Percentiles rank a stretch among this genome's conserved stretches.
Evolutionary conservation across 495 filamentous ascomycete genomes (phyloP).

Genomic region (Xylaria scruposa): DNA sequence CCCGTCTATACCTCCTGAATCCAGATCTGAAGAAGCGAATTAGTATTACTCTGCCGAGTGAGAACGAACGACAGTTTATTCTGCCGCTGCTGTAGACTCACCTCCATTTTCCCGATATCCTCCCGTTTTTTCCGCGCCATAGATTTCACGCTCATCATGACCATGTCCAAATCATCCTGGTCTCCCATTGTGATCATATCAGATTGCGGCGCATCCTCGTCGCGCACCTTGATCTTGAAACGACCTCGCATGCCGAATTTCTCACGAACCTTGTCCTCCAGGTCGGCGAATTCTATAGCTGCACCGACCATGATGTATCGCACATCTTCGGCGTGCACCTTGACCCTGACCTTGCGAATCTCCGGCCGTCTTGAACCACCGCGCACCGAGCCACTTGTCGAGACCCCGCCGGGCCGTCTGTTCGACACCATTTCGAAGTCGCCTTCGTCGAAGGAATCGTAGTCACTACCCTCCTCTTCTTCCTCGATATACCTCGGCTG

Average conservation of each 20-base stretch:
- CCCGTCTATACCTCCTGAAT: constrained; percentile 62
- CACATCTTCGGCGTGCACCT: constrained; percentile 91
- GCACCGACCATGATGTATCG: constrained; percentile 88
- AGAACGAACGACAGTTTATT: background rate
- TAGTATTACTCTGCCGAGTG: constrained; percentile 9
- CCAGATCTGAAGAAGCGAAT: constrained; percentile 61
- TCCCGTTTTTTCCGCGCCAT: constrained; percentile 73
- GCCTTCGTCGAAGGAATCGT: constrained; percentile 70
- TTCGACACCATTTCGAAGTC: constrained; percentile 83
- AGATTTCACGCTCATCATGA: constrained; percentile 69
- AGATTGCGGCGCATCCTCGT: constrained; percentile 72
- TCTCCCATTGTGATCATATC: constrained; percentile 98
- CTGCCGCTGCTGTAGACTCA: constrained; percentile 53
- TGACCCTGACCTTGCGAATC: constrained; percentile 75
- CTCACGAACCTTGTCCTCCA: constrained; percentile 76
- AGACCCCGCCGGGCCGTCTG: constrained; percentile 46
- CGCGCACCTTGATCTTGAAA: constrained; percentile 84
- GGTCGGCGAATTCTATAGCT: constrained; percentile 73
- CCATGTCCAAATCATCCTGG: constrained; percentile 93
- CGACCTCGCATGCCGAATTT: constrained; percentile 78
- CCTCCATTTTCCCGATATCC: constrained; percentile 96
- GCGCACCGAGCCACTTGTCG: constrained; percentile 49
- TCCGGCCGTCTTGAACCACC: constrained; percentile 55
- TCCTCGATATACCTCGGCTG: constrained; percentile 71
- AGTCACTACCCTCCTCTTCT: constrained; percentile 73